Evolutionary conservation across 2,329 filamentous ascomycete species (phyloP).

Genomic region (Botryotinia convoluta): DNA sequence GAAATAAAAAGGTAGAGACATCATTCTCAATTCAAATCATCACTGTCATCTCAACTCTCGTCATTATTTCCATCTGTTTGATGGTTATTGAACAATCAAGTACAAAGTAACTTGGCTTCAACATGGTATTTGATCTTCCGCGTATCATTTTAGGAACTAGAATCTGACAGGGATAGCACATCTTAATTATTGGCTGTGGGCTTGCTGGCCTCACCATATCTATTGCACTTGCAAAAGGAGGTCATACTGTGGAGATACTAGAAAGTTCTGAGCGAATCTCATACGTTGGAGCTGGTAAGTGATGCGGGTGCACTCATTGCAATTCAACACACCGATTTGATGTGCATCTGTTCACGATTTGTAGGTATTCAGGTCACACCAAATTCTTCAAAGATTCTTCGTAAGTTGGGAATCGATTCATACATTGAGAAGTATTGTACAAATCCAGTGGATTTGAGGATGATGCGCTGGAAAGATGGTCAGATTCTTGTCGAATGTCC

Average conservation of each 20-base stretch:
- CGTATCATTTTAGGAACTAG: not conserved
- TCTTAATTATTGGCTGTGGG: constrained; percentile 27
- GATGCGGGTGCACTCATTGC: not conserved
- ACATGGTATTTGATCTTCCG: not conserved
- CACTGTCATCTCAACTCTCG: not conserved
- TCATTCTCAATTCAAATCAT: not conserved
- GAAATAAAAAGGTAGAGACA: not conserved
- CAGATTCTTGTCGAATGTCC: constrained; percentile 25
- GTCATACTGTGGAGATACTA: constrained; percentile 20
- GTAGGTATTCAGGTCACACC: not conserved
- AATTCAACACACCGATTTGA: not conserved
- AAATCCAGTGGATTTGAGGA: constrained; percentile 25
- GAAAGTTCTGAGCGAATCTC: not conserved
- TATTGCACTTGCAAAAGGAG: constrained; percentile 24
- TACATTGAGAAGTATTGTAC: constrained; percentile 27
- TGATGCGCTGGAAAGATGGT: constrained; percentile 28
- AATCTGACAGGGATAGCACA: constrained; percentile 21
- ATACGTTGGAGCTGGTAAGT: constrained; percentile 4
- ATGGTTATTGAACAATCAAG: not conserved
- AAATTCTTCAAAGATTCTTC: not conserved
- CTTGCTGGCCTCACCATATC: constrained; percentile 27
- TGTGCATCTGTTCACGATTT: not conserved
- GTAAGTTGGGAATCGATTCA: not conserved
- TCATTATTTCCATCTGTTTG: not conserved
- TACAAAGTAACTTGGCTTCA: not conserved